Evolutionary conservation across 164 flowering plant species (phyloP).

Genomic region (Umbellularia californica): DNA sequence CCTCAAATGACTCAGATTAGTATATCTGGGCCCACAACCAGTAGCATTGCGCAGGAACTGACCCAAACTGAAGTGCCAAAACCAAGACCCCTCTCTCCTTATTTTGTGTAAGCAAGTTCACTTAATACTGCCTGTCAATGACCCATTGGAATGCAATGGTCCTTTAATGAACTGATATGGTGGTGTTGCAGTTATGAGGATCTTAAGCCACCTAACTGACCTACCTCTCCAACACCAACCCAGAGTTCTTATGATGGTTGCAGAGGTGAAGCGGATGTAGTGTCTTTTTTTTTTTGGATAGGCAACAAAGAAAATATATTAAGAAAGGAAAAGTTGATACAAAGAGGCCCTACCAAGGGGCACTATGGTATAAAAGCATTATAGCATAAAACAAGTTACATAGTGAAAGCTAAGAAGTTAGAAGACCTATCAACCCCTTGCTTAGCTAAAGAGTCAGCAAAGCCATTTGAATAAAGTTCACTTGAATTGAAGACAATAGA

Average conservation of each 20-base stretch:
- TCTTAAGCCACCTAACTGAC: constrained; percentile 77
- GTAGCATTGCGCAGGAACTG: constrained; percentile 4
- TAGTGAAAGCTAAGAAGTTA: no score
- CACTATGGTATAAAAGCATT: no score
- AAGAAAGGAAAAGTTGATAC: no score
- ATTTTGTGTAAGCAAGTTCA: constrained; percentile 25
- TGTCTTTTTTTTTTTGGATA: no score
- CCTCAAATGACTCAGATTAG: constrained; percentile 11
- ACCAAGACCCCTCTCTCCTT: constrained; percentile 46
- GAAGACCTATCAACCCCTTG: no score
- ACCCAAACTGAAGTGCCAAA: constrained; percentile 9
- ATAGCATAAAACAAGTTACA: no score
- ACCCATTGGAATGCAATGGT: background rate
- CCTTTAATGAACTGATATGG: constrained; percentile 6
- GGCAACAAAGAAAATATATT: no score
- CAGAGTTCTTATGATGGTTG: constrained; percentile 21
- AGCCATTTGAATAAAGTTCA: no score
- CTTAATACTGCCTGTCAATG: background rate
- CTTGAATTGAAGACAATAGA: no score
- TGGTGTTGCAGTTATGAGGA: constrained; percentile 63
- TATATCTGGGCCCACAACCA: background rate
- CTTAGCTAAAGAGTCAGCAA: no score
- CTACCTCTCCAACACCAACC: constrained; percentile 50
- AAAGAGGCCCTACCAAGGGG: no score
- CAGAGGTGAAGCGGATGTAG: constrained; percentile 1